A percentile compares a stretch with the other conserved stretches of the same genome.
Evolutionary conservation across 345 rosid genomes (phyloP).

Genomic region (Erucastrum elatum): DNA sequence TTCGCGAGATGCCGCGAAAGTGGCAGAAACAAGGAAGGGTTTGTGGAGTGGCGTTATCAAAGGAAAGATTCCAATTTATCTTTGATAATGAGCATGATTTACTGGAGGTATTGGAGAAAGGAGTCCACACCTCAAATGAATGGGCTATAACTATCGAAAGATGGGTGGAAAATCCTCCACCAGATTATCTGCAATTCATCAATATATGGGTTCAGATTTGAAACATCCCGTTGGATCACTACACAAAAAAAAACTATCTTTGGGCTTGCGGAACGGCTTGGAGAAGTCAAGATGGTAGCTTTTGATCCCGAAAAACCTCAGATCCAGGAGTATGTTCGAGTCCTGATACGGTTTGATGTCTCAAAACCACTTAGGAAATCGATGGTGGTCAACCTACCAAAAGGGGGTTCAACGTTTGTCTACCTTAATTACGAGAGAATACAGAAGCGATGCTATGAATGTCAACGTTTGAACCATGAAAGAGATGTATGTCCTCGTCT

Average conservation of each 20-base stretch:
- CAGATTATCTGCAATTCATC: neutral
- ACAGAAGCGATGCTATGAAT: too few species aligned
- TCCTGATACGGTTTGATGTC: neutral
- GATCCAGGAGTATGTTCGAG: neutral
- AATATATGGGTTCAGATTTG: neutral
- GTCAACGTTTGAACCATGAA: too few species aligned
- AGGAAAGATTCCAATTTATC: too few species aligned
- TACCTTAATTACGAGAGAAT: neutral
- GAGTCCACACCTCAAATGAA: neutral
- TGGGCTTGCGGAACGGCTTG: neutral
- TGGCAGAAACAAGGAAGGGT: too few species aligned
- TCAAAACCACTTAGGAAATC: neutral
- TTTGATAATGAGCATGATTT: too few species aligned
- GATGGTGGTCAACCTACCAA: neutral
- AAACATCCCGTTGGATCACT: neutral
- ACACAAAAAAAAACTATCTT: neutral
- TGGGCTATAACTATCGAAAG: neutral
- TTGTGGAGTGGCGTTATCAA: too few species aligned
- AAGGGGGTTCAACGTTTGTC: neutral
- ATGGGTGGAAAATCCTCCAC: neutral
- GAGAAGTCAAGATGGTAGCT: neutral
- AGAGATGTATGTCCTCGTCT: too few species aligned
- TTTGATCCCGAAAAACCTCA: neutral
- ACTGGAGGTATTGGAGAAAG: too few species aligned
- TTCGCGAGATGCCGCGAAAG: too few species aligned